Base-by-base conservation (phyloP, 345 rosid genomes). In the Limnanthes douglasii region DNA sequence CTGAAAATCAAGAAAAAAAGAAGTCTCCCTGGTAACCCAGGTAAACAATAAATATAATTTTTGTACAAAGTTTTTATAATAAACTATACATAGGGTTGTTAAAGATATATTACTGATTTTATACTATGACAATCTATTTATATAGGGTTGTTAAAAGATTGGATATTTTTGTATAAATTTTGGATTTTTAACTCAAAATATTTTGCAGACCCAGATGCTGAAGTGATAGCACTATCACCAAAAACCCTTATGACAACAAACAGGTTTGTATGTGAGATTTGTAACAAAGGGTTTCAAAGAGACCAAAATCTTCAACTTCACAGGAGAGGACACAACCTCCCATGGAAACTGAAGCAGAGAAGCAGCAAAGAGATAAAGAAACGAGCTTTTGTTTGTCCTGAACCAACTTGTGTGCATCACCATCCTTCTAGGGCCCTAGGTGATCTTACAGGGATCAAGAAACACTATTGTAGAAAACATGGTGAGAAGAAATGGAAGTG, bases 261-360 rank as follows among this genome's bases (percentile, higher is more conserved):
- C 48, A 55, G 74, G n/a, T n/a, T n/a, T n/a, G n/a, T n/a, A n/a
- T n/a, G n/a, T n/a, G n/a, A n/a, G n/a, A n/a, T n/a, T n/a, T n/a
- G n/a, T n/a, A n/a, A n/a, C n/a, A n/a, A n/a, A n/a, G n/a, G n/a
- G n/a, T n/a, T n/a, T n/a, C n/a, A n/a, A n/a, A n/a, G n/a, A n/a
- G n/a, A n/a, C n/a, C n/a, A n/a, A n/a, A n/a, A n/a, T n/a, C n/a
- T n/a, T 18, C 83, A 74, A 53, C 83, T 74, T 31, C 83, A 74
- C 31, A 59, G 62, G 47, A 63, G 82, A 59, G 73, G 82, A 15
- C 82, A 73, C 30, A 73, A 73, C 40, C 64, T 73, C 34, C 82
- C 82, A 26, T 73, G 82, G 77, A 73, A 66, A 42, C 52, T 73
- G 35, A 73, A 69, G 69, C 77, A 66, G 52, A 69, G 65, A 39